Evolutionary conservation across 805 yeast species (phyloP).

Genomic region (Nadsonia fulvescens): DNA sequence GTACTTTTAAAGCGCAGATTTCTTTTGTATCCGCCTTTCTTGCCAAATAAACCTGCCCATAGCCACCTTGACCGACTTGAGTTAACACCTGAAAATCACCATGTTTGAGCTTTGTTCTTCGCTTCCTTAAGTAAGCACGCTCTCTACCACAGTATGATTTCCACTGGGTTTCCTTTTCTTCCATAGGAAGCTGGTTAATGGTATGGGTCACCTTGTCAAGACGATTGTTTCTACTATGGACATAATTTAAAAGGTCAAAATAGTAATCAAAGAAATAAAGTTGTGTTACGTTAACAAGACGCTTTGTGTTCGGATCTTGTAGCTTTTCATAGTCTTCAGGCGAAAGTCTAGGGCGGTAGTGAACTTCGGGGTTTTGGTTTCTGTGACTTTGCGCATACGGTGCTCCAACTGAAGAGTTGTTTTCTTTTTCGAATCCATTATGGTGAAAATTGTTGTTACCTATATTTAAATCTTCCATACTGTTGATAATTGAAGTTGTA

Average conservation of each 20-base stretch:
- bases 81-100: constrained; percentile 93
- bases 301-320: constrained; percentile 54
- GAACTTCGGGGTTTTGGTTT: constrained; percentile 5
- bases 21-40: constrained; percentile 87
- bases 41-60: constrained; percentile 96
- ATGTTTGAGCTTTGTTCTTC: constrained; percentile 82
- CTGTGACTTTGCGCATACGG: constrained; percentile 5
- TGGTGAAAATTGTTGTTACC: constrained; percentile 5
- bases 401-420: constrained; percentile 6
- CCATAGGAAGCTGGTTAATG: constrained; percentile 16
- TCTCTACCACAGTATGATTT: constrained; percentile 68
- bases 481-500: constrained; percentile 10
- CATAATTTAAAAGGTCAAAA: constrained; percentile 88
- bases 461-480: constrained; percentile 8
- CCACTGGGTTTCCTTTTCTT: constrained; percentile 44
- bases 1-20: constrained; percentile 83
- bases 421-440: constrained; percentile 4
- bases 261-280: constrained; percentile 88
- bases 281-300: constrained; percentile 82
- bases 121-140: constrained; percentile 63
- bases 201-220: constrained; percentile 49
- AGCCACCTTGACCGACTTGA: constrained; percentile 99
- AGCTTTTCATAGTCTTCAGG: constrained; percentile 23
- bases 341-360: too few relatives aligned
- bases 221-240: constrained; percentile 71